These are phyloP conservation scores for Simplicillium aogashimaense DNA, from an alignment of 2,329 filamentous ascomycete genomes.

Conservation along the genomic window DNA sequence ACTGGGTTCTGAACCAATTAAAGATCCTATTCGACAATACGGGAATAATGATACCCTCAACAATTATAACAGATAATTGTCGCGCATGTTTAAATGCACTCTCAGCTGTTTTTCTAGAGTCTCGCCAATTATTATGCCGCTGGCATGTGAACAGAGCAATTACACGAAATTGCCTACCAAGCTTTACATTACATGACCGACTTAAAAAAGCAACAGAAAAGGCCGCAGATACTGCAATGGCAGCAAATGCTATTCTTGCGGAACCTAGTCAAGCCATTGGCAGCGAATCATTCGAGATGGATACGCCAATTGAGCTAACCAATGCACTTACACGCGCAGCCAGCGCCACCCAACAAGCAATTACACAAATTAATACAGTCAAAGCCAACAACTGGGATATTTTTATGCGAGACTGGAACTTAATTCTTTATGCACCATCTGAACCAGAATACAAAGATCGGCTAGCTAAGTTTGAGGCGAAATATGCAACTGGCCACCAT, in stretches of 20 bases:
- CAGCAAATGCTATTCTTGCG: too few species aligned
- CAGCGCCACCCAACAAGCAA: too few species aligned
- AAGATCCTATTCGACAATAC: slow-evolving; percentile 9
- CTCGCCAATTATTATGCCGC: slow-evolving; percentile 7
- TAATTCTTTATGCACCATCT: slow-evolving; percentile 7
- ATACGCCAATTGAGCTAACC: too few species aligned
- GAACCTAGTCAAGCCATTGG: too few species aligned
- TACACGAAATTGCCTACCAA: slow-evolving; percentile 4
- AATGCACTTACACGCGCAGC: too few species aligned
- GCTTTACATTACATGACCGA: too few species aligned
- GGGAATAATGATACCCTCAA: slow-evolving; percentile 5
- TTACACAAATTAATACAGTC: too few species aligned
- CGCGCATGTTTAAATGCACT: slow-evolving; percentile 10
- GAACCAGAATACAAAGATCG: slow-evolving; percentile 7
- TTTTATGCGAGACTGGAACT: slow-evolving; percentile 9
- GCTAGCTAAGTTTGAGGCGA: slow-evolving; percentile 7
- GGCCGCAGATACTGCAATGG: too few species aligned
- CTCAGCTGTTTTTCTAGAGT: slow-evolving; percentile 5
- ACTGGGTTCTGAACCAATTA: slow-evolving; percentile 11
- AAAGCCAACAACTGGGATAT: slow-evolving; percentile 6
- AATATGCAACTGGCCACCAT: slow-evolving; percentile 7
- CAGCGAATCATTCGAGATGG: too few species aligned
- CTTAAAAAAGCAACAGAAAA: background rate
- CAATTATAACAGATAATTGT: slow-evolving; percentile 12
- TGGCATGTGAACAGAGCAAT: slow-evolving; percentile 12